A percentile compares a stretch with the other conserved stretches of the same genome.
These are phyloP conservation scores for Euryodendron excelsum DNA, from an alignment of 148 eudicot species.

Conservation along the genomic window DNA sequence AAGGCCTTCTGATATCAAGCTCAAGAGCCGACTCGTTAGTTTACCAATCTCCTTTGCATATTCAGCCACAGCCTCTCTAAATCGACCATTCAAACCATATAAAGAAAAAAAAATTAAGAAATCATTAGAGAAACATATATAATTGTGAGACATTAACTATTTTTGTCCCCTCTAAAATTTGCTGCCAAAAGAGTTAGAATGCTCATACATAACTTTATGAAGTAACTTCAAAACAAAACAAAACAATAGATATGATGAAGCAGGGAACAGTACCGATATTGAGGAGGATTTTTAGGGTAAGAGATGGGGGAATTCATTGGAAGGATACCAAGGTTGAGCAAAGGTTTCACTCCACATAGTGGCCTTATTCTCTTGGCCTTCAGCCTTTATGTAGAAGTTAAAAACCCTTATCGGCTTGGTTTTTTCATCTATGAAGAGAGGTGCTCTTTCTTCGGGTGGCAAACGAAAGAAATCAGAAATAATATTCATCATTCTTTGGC, in stretches of 20 bases:
- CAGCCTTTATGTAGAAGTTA: constrained; percentile 7
- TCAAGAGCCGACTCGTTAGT: not conserved
- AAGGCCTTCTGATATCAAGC: constrained; percentile 10
- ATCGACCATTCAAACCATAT: not conserved
- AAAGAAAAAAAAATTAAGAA: not conserved
- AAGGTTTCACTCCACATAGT: constrained; percentile 12
- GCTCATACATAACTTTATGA: no score
- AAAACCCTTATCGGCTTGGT: constrained; percentile 33
- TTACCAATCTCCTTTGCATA: constrained; percentile 12
- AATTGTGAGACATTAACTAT: no score
- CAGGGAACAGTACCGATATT: not conserved
- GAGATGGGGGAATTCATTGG: not conserved
- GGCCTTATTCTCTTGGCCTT: not conserved
- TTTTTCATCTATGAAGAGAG: constrained; percentile 11
- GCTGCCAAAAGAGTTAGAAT: no score
- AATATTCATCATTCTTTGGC: constrained; percentile 23
- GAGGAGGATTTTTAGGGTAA: constrained; percentile 8
- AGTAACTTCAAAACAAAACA: no score
- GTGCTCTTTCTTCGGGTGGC: constrained; percentile 29
- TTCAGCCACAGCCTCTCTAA: constrained; percentile 1
- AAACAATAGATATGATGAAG: no score
- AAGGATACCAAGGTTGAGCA: not conserved
- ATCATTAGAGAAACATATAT: no score
- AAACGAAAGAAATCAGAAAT: constrained; percentile 26
- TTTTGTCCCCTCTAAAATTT: no score